Base-by-base conservation (phyloP, 768 basidiomycete species). In the Leccinum broughii region DNA sequence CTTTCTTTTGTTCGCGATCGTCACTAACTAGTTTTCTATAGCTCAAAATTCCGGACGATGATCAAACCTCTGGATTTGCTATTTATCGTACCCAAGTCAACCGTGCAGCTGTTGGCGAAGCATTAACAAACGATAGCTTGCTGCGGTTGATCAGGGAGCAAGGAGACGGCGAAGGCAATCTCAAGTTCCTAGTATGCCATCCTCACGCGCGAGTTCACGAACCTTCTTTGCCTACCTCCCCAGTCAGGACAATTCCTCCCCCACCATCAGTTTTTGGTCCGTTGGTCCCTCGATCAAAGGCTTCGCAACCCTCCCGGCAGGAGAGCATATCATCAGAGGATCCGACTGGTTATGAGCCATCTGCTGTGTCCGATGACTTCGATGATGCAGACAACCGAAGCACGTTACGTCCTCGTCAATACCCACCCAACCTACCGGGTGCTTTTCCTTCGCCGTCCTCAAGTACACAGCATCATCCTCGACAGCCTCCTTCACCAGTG, bases 81-180 rank as follows among this genome's bases (percentile, higher is more conserved):
- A 89, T 98, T 57, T 94, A 92, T 77, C 89, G 87, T 62, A 96
- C 94, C 1, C 90, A 92, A 74, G 89, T 97, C 67, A 92, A 90
- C 60, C 82, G 84, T 28, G 88, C 80, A 64, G 89, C 89, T 17
- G 83, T 89, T 49, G 86, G 91, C 4, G 86, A 87, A 14, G 85
- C 93, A 7, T 75, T 97, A 34, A 76, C 83, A 13, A 85, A 89
- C 62, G 88, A 92, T 30, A 79, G 78, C 61, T 77, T 98, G 6
- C 82, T 90, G 67, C 80, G 83, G 17, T 80, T 95, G 37, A 93
- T 93, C 72, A 78, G 80, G 57, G 80, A 86, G 46, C 76, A 83
- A 8, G 92, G 90, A 39, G 94, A 97, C 72, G 77, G 83, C 28
- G 88, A 81, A 68, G 93, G 92, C 15, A 83, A 85, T 22, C 85